Evolutionary conservation across 176 grass and related monocot species (phyloP), one percentile per base, ranked within the genome.

Genomic region (Carex kokanica): DNA sequence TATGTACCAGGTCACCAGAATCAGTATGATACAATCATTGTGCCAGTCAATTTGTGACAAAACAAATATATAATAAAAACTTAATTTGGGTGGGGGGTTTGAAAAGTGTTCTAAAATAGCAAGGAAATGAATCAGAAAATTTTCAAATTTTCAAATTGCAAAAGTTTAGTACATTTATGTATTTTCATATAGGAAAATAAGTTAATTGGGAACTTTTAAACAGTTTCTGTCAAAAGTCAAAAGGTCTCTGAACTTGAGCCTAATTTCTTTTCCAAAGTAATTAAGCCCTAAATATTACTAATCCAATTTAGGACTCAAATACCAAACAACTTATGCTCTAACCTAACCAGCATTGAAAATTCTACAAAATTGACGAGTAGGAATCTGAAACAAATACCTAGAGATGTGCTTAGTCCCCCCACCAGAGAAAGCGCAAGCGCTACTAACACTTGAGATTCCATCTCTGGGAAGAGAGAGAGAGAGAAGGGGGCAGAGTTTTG

Each of bases 391-490:
- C 18, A 43, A 58, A 15, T 90, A 95, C 92, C 92, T 71, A 98
- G 59, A 71, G 95, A 92, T 16, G 90, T 98, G 87, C 95, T 98
- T 72, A 98, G 88, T 52, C 95, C 92, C 60, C 92, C 92, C 31
- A 95, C 95, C 51, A 90, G 64, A 20, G 95, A 98, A 65, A 98
- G 92, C 34, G 29, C 89, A 43, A 98, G 90, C 66, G 92, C 92
- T 78, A 91, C 90, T 64, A 93, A 78, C 80, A 94, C 89, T 25
- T 94, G 90, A 59, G 74, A 85, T 67, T 89, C 92, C 92, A 94
- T 89, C 43, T 25, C 63, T 60, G 60, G 29, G 56, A n/a, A 81
- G 36, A 81, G 51, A 79, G 51, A 71, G 25, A 69, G 64, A 24
- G 78, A 61, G 43, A 79, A 15, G 10, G 62, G 63, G 63, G 63